Percentiles rank a stretch among this genome's conserved stretches.
These are phyloP conservation scores for Jatropha curcas DNA, from an alignment of 345 rosid species.

Conservation along the genomic window DNA sequence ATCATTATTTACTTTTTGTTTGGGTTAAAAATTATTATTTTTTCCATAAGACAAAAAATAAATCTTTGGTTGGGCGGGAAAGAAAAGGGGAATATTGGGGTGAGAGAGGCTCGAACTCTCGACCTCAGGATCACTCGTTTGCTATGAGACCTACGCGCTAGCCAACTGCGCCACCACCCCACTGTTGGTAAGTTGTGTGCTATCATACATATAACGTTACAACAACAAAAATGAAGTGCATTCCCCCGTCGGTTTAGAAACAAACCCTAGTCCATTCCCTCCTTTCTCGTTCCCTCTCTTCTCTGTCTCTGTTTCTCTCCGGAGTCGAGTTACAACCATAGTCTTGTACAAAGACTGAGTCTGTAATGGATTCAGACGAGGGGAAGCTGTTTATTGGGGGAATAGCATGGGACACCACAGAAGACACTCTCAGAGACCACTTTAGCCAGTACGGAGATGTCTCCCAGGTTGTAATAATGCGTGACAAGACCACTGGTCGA, in stretches of 20 bases:
- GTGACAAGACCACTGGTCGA: constrained; percentile 33
- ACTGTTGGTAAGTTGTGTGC: too few relatives aligned
- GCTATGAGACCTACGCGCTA: constrained; percentile 47
- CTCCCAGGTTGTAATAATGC: constrained; percentile 31
- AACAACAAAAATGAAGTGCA: too few relatives aligned
- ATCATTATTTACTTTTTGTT: too few relatives aligned
- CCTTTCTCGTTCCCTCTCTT: neutral
- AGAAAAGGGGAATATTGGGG: too few relatives aligned
- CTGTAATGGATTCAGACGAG: constrained; percentile 28
- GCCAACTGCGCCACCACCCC: constrained; percentile 62
- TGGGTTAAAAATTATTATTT: too few relatives aligned
- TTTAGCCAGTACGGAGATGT: constrained; percentile 30
- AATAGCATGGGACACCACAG: constrained; percentile 33
- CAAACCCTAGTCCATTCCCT: constrained; percentile 8
- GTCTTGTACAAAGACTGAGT: too few relatives aligned
- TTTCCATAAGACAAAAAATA: too few relatives aligned
- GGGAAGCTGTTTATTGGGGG: constrained; percentile 34
- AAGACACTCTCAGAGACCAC: constrained; percentile 26
- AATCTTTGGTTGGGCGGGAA: too few relatives aligned
- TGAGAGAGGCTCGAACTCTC: constrained; percentile 48
- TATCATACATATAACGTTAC: too few relatives aligned
- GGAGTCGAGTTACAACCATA: neutral
- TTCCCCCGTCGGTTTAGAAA: neutral
- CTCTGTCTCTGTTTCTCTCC: neutral
- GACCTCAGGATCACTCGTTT: constrained; percentile 27